phyloP scores from a whole-genome alignment of 2,329 filamentous ascomycete species.

The Neofusicoccum kwambonambiense region DNA sequence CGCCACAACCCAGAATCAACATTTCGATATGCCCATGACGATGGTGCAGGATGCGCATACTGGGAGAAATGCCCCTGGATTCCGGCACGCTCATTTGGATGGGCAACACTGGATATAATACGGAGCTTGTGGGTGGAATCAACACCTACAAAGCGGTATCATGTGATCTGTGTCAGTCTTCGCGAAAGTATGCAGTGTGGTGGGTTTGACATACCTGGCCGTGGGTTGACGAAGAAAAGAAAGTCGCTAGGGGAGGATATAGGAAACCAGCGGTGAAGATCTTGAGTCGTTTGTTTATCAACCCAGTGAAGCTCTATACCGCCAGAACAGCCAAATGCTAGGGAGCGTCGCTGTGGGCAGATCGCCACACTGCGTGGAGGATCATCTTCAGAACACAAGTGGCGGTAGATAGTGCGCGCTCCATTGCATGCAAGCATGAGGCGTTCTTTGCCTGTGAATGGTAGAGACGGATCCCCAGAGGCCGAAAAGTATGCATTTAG shows the following conservation, averaged over 20 bases:
- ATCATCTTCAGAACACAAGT: conserved; percentile 61
- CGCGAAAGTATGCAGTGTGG: background rate
- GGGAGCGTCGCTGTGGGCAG: conserved; percentile 62
- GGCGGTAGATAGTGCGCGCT: conserved; percentile 45
- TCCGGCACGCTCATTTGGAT: conserved; percentile 35
- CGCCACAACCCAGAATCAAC: conserved; percentile 18
- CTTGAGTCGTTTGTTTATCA: conserved; percentile 49
- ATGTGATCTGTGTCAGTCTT: background rate
- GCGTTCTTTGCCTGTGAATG: background rate
- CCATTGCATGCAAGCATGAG: background rate
- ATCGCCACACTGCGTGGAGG: conserved; percentile 65
- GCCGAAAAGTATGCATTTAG: background rate
- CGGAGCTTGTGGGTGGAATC: conserved; percentile 59
- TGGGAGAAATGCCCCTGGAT: conserved; percentile 25
- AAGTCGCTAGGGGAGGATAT: conserved; percentile 55
- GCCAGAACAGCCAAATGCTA: conserved; percentile 63
- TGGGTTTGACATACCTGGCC: conserved; percentile 34
- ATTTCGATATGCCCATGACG: conserved; percentile 27
- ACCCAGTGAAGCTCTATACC: conserved; percentile 65
- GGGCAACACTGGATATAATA: conserved; percentile 61
- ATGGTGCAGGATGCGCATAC: conserved; percentile 22
- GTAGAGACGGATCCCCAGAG: background rate
- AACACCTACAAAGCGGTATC: conserved; percentile 22
- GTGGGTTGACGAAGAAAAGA: conserved; percentile 60
- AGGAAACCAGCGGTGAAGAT: conserved; percentile 57